These are phyloP conservation scores for Quercus dentata DNA, from an alignment of 306 rosid genomes.

Conservation along the genomic window DNA sequence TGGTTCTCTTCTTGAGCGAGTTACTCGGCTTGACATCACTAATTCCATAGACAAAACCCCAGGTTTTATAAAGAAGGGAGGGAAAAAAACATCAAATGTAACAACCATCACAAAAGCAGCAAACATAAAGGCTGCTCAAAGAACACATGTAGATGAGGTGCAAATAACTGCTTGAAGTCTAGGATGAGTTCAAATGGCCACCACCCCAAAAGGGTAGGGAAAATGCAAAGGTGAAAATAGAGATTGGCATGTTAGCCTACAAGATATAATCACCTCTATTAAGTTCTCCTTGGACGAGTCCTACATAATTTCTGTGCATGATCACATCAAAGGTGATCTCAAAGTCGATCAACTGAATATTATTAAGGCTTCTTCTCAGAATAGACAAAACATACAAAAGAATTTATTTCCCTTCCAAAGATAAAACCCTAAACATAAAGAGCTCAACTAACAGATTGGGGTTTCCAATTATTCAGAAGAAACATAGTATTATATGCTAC, in stretches of 20 bases:
- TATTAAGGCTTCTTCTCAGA: not conserved
- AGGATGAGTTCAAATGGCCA: not conserved
- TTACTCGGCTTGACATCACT: constrained; percentile 55
- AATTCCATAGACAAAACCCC: constrained; percentile 8
- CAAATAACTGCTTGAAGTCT: not conserved
- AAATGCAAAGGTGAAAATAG: not conserved
- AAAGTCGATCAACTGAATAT: not conserved
- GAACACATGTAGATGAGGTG: not conserved
- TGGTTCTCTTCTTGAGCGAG: constrained; percentile 42
- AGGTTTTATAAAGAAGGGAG: not conserved
- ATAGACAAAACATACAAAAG: not conserved
- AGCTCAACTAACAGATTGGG: not conserved
- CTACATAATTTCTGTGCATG: not conserved
- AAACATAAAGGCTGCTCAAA: not conserved
- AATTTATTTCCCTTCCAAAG: not conserved
- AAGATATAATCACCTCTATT: not conserved
- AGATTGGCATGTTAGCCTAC: not conserved
- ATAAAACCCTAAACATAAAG: not conserved
- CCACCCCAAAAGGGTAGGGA: not conserved
- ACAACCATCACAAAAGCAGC: not conserved
- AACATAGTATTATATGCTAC: not conserved
- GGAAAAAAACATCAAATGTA: not conserved
- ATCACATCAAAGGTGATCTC: not conserved
- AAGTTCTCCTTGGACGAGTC: not conserved
- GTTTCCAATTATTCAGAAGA: not conserved